Evolutionary conservation across 1,284 basidiomycete species (phyloP).

Genomic region (Tilletiaria anomala): DNA sequence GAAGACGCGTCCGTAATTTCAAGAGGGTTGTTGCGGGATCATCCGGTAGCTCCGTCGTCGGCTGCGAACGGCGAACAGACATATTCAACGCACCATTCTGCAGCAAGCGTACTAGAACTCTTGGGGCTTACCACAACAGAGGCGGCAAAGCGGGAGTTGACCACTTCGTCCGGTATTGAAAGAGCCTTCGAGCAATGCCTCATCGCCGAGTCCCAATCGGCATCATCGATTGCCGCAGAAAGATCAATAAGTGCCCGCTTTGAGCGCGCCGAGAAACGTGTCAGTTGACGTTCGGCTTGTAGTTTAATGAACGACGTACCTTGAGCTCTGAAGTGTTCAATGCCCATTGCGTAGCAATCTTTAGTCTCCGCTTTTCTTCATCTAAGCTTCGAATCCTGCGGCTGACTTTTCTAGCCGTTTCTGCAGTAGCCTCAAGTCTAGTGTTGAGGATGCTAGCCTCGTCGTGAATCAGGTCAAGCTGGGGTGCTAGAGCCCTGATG

Average conservation of each 20-base stretch:
- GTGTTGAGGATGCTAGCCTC: neutral
- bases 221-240: neutral
- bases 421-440: neutral
- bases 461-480: too few species aligned
- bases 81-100: too few species aligned
- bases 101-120: too few species aligned
- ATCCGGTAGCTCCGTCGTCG: neutral
- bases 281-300: too few species aligned
- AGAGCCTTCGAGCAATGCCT: neutral
- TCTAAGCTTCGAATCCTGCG: neutral
- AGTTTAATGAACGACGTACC: too few species aligned
- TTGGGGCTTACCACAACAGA: too few species aligned
- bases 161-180: neutral
- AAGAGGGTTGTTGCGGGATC: neutral
- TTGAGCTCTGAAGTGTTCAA: neutral
- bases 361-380: neutral
- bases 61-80: too few species aligned
- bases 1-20: neutral
- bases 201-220: neutral
- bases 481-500: too few species aligned
- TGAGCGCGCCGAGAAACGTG: neutral
- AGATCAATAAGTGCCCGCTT: too few species aligned
- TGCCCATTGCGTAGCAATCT: neutral
- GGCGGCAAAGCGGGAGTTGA: neutral
- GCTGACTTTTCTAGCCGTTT: neutral